Percentiles rank a stretch among this genome's conserved stretches.
Evolutionary conservation across 2,329 filamentous ascomycete species (phyloP).

Genomic region (Boeremia exigua): DNA sequence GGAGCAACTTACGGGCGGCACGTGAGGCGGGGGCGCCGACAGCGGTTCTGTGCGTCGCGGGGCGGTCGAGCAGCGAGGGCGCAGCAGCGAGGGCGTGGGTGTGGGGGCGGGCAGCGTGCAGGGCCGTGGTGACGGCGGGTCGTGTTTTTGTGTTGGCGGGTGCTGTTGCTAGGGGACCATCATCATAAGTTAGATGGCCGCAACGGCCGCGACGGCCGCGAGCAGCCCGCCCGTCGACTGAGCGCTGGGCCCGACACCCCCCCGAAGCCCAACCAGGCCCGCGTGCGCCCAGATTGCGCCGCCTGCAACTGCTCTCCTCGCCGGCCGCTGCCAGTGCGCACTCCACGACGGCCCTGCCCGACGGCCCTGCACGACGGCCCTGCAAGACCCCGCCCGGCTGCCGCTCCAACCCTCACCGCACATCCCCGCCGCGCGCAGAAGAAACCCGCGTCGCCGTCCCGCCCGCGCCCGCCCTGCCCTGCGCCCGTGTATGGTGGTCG

Average conservation of each 20-base stretch:
- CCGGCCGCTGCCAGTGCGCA: not conserved
- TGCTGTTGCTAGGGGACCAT: constrained; percentile 7
- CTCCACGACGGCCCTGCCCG: too few species aligned
- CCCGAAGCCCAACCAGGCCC: not conserved
- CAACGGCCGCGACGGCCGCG: not conserved
- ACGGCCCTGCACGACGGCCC: not conserved
- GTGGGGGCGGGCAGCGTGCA: not conserved
- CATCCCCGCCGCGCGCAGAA: constrained; percentile 27
- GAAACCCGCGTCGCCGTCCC: constrained; percentile 14
- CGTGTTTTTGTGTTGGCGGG: constrained; percentile 13
- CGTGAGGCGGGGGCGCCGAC: not conserved
- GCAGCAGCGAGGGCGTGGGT: not conserved
- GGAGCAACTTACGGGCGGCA: constrained; percentile 3
- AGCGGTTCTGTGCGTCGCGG: not conserved
- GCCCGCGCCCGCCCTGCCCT: constrained; percentile 7
- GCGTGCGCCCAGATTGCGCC: not conserved
- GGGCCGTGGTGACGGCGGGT: not conserved
- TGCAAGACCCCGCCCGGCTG: constrained; percentile 5
- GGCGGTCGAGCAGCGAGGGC: not conserved
- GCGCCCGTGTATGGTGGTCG: constrained; percentile 41
- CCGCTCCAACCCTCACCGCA: constrained; percentile 30
- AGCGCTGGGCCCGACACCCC: not conserved
- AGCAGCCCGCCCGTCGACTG: not conserved
- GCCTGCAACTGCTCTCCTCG: not conserved
- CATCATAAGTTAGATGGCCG: not conserved